A percentile compares a stretch with the other conserved stretches of the same genome.
phyloP scores from a whole-genome alignment of 352 stramenopile genomes.

The Globisporangium spinosum region DNA sequence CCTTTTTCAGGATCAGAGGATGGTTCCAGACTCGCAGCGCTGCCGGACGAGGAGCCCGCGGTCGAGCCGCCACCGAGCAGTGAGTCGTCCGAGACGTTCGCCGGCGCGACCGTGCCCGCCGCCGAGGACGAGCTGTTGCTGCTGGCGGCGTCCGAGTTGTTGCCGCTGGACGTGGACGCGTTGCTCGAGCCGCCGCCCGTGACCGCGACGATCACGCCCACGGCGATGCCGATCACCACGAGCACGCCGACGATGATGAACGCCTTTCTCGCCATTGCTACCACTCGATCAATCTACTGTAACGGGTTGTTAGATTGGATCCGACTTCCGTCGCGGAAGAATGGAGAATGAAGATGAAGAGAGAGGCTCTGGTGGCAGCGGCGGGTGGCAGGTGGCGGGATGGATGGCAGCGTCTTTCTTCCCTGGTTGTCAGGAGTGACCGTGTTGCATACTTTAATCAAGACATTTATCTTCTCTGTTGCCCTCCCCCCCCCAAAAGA shows the following conservation, averaged over 20 bases:
- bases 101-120: slow-evolving; percentile 18
- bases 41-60: slow-evolving; percentile 20
- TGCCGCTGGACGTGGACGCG: slow-evolving; percentile 26
- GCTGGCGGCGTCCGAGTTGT: slow-evolving; percentile 12
- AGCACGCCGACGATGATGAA: slow-evolving; percentile 69
- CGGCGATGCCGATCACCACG: slow-evolving; percentile 56
- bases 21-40: slow-evolving; percentile 33
- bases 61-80: slow-evolving; percentile 30
- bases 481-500: background rate
- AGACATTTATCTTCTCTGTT: background rate
- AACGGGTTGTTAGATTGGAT: background rate
- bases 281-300: background rate
- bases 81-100: slow-evolving; percentile 47
- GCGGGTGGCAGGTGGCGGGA: too few species aligned
- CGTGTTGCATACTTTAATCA: slow-evolving; percentile 5
- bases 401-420: background rate
- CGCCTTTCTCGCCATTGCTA: slow-evolving; percentile 42
- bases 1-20: slow-evolving; percentile 53
- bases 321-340: slow-evolving; percentile 13
- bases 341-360: slow-evolving; percentile 14
- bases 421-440: background rate
- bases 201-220: slow-evolving; percentile 67
- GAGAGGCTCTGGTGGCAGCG: background rate
- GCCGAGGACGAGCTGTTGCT: slow-evolving; percentile 12
- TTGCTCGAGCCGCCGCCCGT: slow-evolving; percentile 31